Evolutionary conservation across 176 grass and related monocot genomes (phyloP).

Genomic region (Chloris gayana): DNA sequence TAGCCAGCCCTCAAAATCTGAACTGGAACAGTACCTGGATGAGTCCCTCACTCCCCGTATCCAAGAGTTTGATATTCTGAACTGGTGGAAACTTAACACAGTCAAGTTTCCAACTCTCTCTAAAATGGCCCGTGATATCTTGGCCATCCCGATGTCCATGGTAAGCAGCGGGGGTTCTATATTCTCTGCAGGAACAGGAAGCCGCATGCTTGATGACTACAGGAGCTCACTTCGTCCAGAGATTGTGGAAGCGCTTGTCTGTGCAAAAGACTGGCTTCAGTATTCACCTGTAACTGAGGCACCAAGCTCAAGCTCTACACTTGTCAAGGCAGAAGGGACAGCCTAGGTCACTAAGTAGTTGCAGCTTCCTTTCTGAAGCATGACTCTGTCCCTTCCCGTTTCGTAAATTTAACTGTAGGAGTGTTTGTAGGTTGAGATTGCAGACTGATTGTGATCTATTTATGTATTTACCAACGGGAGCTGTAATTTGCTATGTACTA

Average conservation of each 20-base stretch:
- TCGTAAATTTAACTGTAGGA: conserved; percentile 34
- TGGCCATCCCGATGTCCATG: conserved; percentile 87
- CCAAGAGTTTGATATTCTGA: conserved; percentile 75
- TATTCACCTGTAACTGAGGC: conserved; percentile 38
- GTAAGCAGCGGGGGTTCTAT: conserved; percentile 53
- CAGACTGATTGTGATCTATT: neutral
- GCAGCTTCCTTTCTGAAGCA: neutral
- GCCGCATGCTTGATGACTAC: conserved; percentile 79
- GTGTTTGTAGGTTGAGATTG: conserved; percentile 14
- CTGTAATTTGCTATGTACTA: too few relatives aligned
- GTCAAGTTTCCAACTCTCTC: conserved; percentile 77
- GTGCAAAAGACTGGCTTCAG: conserved; percentile 80
- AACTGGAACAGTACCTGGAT: conserved; percentile 85
- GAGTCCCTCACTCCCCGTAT: conserved; percentile 74
- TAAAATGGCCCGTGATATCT: conserved; percentile 76
- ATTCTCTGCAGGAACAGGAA: conserved; percentile 67
- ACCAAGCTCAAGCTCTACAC: conserved; percentile 8
- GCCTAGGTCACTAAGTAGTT: conserved; percentile 2
- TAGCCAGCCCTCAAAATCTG: conserved; percentile 63
- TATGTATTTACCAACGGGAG: neutral
- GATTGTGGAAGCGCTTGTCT: conserved; percentile 73
- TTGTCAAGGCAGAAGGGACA: conserved; percentile 47
- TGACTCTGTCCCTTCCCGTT: neutral
- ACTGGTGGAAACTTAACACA: conserved; percentile 91
- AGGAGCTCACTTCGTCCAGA: conserved; percentile 74